Evolutionary conservation across 2,329 filamentous ascomycete species (phyloP), one percentile per base, ranked within the genome.

Genomic region (Penicillium sp.): DNA sequence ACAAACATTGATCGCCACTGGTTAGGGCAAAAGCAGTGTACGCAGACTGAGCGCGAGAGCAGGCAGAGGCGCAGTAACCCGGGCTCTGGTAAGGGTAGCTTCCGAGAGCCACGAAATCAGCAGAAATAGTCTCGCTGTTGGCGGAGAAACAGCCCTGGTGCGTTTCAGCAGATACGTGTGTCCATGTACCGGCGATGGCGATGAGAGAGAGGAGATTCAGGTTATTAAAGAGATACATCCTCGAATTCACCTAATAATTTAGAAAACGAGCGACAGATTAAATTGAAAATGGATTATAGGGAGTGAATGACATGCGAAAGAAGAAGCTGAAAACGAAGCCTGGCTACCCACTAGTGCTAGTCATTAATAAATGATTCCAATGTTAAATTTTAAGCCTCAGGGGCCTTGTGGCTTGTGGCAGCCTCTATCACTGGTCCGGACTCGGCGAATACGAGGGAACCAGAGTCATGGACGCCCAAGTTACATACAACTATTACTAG

Each of bases 111-210:
- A 42, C 30, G 18, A 18, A 55, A 16, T 30, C 5, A 48, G 52
- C 11, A 42, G 52, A 55, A n/a, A 55, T 28, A 3, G 45, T 55
- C 33, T 55, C 45, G 45, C 52, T 55, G 30, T 16, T 23, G 43
- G 16, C 33, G 18, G 43, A 21, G 46, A 47, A 55, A 20, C 52
- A 55, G 45, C 52, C 52, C 16, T 40, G n/a, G 23, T 55, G 14
- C 9, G 40, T 43, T 21, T 3, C 12, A 16, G 8, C 20, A 43
- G 40, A 23, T 9, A 4, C 30, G 23, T 28, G 3, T 3, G 43
- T 35, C 43, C 16, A 42, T n/a, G 28, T 33, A 28, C 14, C 33
- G 18, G 52, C 16, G 12, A 38, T 20, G 23, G 45, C 45, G 35
- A 55, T 28, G 46, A 48, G n/a, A n/a, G 47, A 2, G 20, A 48